A percentile compares a stretch with the other conserved stretches of the same genome.
phyloP scores from a whole-genome alignment of 2,329 filamentous ascomycete genomes.

The Plectosphaerella cucumerina region DNA sequence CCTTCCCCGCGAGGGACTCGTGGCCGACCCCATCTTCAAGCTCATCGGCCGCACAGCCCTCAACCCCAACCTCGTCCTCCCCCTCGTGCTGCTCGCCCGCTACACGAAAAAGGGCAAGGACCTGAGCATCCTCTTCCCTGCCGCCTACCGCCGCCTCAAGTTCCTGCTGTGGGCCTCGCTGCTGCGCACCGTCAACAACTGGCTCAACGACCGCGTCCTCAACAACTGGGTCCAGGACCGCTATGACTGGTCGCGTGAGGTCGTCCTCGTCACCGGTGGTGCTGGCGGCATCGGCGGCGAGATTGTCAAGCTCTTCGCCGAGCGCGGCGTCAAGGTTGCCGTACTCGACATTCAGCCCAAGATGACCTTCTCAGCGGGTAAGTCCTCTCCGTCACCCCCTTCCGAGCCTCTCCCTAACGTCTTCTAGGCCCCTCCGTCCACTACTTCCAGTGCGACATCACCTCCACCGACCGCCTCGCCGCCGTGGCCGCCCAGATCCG shows the following conservation, averaged over 20 bases:
- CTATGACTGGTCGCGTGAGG: slow-evolving; percentile 65
- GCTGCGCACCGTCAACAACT: slow-evolving; percentile 40
- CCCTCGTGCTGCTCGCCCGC: slow-evolving; percentile 57
- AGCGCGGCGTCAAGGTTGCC: slow-evolving; percentile 61
- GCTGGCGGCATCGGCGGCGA: slow-evolving; percentile 68
- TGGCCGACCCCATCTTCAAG: slow-evolving; percentile 53
- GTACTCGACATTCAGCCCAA: slow-evolving; percentile 64
- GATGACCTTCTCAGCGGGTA: slow-evolving; percentile 48
- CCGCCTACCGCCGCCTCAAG: slow-evolving; percentile 47
- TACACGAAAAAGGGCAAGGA: slow-evolving; percentile 60
- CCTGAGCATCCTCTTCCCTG: slow-evolving; percentile 47
- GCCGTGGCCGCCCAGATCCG: slow-evolving; percentile 49
- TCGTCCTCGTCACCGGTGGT: slow-evolving; percentile 72
- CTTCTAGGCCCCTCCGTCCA: slow-evolving; percentile 46
- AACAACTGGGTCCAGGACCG: slow-evolving; percentile 47
- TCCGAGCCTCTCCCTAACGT: background rate
- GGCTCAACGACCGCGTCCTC: slow-evolving; percentile 43
- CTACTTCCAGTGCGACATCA: slow-evolving; percentile 69
- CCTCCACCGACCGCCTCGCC: slow-evolving; percentile 49
- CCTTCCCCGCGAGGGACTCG: slow-evolving; percentile 55
- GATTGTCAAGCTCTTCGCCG: slow-evolving; percentile 62
- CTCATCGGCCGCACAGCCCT: slow-evolving; percentile 57
- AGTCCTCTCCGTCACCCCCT: slow-evolving; percentile 12
- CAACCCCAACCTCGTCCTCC: slow-evolving; percentile 61
- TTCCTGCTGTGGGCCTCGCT: slow-evolving; percentile 49